Evolutionary conservation across 2,329 filamentous ascomycete genomes (phyloP), one percentile per base, ranked within the genome.

Genomic region (Pseudogymnoascus sp.): DNA sequence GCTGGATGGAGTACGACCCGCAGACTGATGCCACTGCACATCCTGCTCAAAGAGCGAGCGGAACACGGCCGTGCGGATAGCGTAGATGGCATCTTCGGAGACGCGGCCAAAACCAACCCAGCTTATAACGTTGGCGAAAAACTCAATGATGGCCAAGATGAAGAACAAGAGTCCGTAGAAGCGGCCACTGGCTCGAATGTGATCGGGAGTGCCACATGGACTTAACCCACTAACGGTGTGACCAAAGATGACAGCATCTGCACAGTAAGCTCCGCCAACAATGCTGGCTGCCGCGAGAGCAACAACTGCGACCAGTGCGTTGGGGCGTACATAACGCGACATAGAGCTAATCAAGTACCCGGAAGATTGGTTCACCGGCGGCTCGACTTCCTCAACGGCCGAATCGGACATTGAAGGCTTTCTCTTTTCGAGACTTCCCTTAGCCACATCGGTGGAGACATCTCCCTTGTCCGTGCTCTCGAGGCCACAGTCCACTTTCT

Each of bases 11-110:
- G 80, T 87, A 19, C 87, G 81, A 7, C 80, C 81, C 26, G 83
- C 80, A 0, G 87, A 87, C 71, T 90, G 84, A 68, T 91, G 88
- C 88, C 88, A 91, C 63, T 88, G 80, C 35, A 89, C 75, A 65
- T 85, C 83, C 72, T 90, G 87, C 65, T 85, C 78, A 61, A 89
- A 82, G 1, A 90, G 73, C 0, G 86, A 84, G 2, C 84, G 81
- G 72, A 90, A 84, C 0, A 84, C 86, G 1, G 87, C 73, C 1
- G 87, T 80, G 53, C 86, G 80, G 7, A 89, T 81, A 37, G 78
- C 82, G 73, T 85, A 88, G 1, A 90, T 76, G 1, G 88, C 75
- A 65, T 86, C 85, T 70, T 90, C 87, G 0, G 87, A 82, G 0
- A 85, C 77, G 63, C 77, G 77, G 2, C 84, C 84, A 65, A 76